Percentiles rank a stretch among this genome's conserved stretches.
These are phyloP conservation scores for Phaeosphaeriaceae sp. DNA, from an alignment of 2,329 filamentous ascomycete genomes.

Conservation along the genomic window DNA sequence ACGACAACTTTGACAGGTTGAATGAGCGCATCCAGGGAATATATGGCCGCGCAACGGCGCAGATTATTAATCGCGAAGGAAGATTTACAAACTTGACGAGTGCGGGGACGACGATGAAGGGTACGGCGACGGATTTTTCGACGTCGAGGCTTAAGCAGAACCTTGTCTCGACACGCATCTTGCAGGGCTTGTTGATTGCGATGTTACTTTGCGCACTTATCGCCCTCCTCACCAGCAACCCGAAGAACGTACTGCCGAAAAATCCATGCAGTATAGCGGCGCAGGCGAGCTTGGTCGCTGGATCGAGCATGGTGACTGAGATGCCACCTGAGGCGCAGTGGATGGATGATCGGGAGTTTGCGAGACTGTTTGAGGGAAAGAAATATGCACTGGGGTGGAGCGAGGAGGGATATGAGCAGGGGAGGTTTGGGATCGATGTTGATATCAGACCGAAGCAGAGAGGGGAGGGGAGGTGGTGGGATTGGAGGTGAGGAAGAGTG, in stretches of 20 bases:
- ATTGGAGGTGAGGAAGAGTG: not conserved
- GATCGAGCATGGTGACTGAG: not conserved
- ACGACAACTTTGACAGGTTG: not conserved
- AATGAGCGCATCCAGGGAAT: not conserved
- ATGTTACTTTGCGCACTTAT: slow-evolving; percentile 1
- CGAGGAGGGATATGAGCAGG: not conserved
- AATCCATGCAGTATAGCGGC: slow-evolving; percentile 1
- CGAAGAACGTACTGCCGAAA: not conserved
- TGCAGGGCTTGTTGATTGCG: not conserved
- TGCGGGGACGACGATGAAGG: not conserved
- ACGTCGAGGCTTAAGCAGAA: not conserved
- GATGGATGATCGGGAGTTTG: not conserved
- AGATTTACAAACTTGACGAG: not conserved
- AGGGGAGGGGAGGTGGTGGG: not conserved
- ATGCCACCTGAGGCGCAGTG: not conserved
- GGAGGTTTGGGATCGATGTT: not conserved
- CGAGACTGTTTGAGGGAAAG: not conserved
- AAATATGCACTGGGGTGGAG: slow-evolving; percentile 1
- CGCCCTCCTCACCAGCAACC: not conserved
- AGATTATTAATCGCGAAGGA: not conserved
- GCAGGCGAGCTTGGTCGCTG: slow-evolving; percentile 1
- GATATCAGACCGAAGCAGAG: not conserved
- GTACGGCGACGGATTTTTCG: not conserved
- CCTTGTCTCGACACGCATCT: not conserved
- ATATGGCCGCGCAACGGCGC: not conserved